These are phyloP conservation scores for Nicotiana benthamiana DNA, from an alignment of 257 asterid species.

Conservation along the genomic window DNA sequence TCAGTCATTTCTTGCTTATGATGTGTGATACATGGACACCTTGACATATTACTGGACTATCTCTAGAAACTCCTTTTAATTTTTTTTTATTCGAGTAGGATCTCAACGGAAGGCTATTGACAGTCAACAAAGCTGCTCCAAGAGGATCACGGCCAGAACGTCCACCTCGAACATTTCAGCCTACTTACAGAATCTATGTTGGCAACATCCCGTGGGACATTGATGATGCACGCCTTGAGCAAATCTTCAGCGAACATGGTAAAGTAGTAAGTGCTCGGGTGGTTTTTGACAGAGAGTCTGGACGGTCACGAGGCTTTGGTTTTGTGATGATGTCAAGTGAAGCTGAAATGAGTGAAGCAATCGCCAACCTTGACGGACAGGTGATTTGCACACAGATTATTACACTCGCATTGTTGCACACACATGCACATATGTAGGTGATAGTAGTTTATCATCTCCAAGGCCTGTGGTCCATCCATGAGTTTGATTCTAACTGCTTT, in stretches of 20 bases:
- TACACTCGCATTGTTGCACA: not conserved
- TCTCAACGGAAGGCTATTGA: constrained; percentile 55
- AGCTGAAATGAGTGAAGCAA: constrained; percentile 77
- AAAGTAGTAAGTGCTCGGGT: constrained; percentile 77
- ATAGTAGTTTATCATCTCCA: not conserved
- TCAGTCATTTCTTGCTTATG: not conserved
- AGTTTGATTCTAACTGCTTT: not conserved
- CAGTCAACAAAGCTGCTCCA: constrained; percentile 79
- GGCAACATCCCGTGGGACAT: constrained; percentile 90
- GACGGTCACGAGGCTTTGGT: constrained; percentile 93
- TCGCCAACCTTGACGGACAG: constrained; percentile 82
- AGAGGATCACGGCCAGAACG: constrained; percentile 76
- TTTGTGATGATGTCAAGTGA: constrained; percentile 75
- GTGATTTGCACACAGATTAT: constrained; percentile 26
- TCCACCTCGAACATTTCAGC: constrained; percentile 44
- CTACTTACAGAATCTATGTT: constrained; percentile 56
- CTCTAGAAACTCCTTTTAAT: not conserved
- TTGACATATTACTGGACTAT: not conserved
- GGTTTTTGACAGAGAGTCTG: constrained; percentile 63
- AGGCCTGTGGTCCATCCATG: not conserved
- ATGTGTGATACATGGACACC: not conserved
- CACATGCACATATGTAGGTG: not conserved
- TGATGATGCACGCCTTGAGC: constrained; percentile 59
- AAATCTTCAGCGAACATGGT: constrained; percentile 77
- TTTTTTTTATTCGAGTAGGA: constrained; percentile 42